Evolutionary conservation across 139 green algal species (phyloP).

Genomic region (Pseudopediastrum boryanum): DNA sequence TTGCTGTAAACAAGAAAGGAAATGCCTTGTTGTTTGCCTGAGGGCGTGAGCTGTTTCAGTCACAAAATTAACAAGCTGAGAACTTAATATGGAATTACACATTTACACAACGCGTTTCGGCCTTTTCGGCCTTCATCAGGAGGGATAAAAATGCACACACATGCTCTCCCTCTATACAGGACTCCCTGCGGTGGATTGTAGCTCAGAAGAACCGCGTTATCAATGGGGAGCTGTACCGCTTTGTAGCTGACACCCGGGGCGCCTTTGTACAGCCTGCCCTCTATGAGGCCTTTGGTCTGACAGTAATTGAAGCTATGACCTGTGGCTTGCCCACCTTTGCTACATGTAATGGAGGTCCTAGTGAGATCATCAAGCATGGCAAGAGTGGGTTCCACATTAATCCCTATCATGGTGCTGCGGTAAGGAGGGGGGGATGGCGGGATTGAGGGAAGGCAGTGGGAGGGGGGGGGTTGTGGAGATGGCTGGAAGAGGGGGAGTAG

Average conservation of each 20-base stretch:
- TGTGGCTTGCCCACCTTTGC: constrained; percentile 81
- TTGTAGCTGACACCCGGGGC: constrained; percentile 74
- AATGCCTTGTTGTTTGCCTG: too few relatives aligned
- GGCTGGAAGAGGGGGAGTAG: too few relatives aligned
- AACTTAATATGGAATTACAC: too few relatives aligned
- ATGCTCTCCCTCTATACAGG: constrained; percentile 43
- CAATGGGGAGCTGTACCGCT: constrained; percentile 78
- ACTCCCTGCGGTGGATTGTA: constrained; percentile 65
- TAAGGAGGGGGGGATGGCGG: too few relatives aligned
- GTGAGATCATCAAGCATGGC: constrained; percentile 78
- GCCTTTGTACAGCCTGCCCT: constrained; percentile 80
- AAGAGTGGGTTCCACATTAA: constrained; percentile 83
- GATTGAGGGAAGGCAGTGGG: too few relatives aligned
- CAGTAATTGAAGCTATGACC: constrained; percentile 84
- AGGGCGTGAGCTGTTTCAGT: too few relatives aligned
- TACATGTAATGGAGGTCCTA: constrained; percentile 69
- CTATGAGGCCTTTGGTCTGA: constrained; percentile 87
- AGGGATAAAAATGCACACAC: too few relatives aligned
- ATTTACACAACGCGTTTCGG: too few relatives aligned
- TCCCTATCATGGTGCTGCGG: constrained; percentile 68
- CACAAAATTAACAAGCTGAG: too few relatives aligned
- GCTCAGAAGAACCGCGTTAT: constrained; percentile 73
- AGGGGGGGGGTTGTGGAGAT: too few relatives aligned
- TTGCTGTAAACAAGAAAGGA: too few relatives aligned
- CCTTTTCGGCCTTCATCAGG: too few relatives aligned